Percentiles rank a stretch among this genome's conserved stretches.
phyloP scores from a whole-genome alignment of 2,329 filamentous ascomycete species.

The Scedosporium dehoogii region DNA sequence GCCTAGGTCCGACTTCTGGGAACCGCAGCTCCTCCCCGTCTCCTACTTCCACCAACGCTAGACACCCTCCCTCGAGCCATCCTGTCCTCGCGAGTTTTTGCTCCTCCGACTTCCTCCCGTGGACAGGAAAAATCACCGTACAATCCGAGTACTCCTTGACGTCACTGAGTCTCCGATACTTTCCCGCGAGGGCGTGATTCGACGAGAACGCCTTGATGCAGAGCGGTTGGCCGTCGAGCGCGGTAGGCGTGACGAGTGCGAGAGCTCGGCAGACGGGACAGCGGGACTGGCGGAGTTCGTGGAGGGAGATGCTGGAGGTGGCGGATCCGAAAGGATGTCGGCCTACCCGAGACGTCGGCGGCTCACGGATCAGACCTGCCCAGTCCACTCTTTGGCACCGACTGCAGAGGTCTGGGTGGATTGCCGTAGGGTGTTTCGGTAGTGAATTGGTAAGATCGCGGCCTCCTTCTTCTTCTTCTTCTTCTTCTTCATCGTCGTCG shows the following conservation, averaged over 20 bases:
- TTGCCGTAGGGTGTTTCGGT: neutral
- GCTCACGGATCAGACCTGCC: neutral
- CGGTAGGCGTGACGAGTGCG: neutral
- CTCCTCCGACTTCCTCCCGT: neutral
- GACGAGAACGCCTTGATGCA: neutral
- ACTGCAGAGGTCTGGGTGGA: neutral
- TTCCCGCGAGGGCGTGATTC: neutral
- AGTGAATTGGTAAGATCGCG: no score
- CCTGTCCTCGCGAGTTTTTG: neutral
- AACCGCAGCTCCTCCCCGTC: neutral
- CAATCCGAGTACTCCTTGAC: neutral
- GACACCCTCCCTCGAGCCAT: neutral
- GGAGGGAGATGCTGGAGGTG: neutral
- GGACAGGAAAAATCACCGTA: neutral
- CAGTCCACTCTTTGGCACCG: neutral
- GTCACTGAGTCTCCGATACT: neutral
- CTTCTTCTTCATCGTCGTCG: no score
- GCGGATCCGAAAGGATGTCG: neutral
- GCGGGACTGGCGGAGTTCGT: neutral
- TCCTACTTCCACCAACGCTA: neutral
- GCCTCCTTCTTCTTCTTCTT: no score
- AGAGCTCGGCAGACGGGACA: neutral
- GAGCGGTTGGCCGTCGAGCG: neutral
- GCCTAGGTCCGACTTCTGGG: neutral
- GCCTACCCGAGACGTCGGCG: neutral